phyloP scores from a whole-genome alignment of 2,329 filamentous ascomycete species.

The Microcyclosporella mali region DNA sequence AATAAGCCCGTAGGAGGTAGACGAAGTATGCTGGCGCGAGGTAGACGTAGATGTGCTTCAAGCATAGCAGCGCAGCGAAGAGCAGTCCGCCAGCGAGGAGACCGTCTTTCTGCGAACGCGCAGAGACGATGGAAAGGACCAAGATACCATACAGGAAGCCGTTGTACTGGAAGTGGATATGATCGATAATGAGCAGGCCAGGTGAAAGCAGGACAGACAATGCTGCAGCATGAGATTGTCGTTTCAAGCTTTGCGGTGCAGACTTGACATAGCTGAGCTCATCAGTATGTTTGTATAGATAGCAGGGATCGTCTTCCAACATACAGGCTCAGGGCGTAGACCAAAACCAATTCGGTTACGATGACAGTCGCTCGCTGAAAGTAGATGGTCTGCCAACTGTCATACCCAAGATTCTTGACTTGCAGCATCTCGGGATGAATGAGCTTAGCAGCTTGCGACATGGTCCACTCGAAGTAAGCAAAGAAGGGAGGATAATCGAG shows the following conservation, averaged over 20 bases:
- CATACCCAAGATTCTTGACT: constrained; percentile 74
- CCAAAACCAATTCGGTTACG: constrained; percentile 71
- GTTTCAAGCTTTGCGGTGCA: constrained; percentile 58
- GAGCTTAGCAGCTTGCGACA: constrained; percentile 73
- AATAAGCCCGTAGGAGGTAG: constrained; percentile 83
- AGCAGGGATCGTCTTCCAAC: constrained; percentile 15
- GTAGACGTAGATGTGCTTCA: constrained; percentile 98
- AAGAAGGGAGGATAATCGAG: constrained; percentile 98
- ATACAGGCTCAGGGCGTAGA: constrained; percentile 74
- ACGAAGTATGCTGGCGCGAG: constrained; percentile 94
- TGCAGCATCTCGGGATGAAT: constrained; percentile 76
- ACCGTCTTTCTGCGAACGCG: constrained; percentile 62
- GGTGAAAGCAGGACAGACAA: constrained; percentile 87
- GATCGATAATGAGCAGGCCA: constrained; percentile 91
- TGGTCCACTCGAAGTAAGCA: constrained; percentile 88
- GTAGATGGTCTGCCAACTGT: constrained; percentile 88
- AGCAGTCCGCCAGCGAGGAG: constrained; percentile 71
- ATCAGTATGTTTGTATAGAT: not conserved
- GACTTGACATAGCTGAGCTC: constrained; percentile 65
- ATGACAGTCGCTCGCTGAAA: constrained; percentile 91
- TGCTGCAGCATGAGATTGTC: constrained; percentile 75
- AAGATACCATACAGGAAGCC: constrained; percentile 91
- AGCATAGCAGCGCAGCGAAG: constrained; percentile 79
- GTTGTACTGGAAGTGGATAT: constrained; percentile 99
- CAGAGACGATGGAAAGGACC: constrained; percentile 77